Base-by-base conservation (phyloP, 2,329 filamentous ascomycete genomes). In the Aspergillus eucalypticola region DNA sequence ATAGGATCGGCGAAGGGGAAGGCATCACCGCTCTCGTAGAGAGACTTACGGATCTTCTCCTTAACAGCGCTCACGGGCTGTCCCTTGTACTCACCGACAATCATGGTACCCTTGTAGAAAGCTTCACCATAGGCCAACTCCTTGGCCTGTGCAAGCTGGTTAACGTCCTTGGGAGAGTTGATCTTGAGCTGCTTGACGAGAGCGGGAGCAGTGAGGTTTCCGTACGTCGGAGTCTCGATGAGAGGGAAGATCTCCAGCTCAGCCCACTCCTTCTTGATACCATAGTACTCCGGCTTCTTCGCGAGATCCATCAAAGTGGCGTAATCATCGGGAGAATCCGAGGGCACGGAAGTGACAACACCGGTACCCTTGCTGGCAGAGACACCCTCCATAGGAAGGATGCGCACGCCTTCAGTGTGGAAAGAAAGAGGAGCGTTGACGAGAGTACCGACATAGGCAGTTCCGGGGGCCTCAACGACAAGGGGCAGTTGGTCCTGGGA, bases 121-220 rank as follows among this genome's bases (percentile, higher is more conserved):
- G 93, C 95, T 73, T 97, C 93, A 78, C 95, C 96, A 84, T 99
- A 99, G 0, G 95, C 93, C 66, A 96, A 81, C 67, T 98, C 94
- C 80, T 99, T 99, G 49, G 95, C 95, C 76, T 97, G 90, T 49
- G 90, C 90, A 50, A 99, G 87, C 78, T 93, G 90, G 74, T 91
- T 95, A 38, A 88, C 86, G 73, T 99, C 95, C 79, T 99, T 99
- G 63, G 95, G 94, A 11, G 94, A 98, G 66, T 91, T 89, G 73
- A 99, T 99, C 84, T 98, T 98, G 75, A 97, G 83, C 76, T 95
- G 88, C 81, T 97, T 91, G 56, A 96, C 90, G 60, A 99, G 81
- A 69, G 88, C 85, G 66, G 90, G 88, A 0, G 95, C 95, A 52
- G 90, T 90, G 60, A 96, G 83, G 69, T 96, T 89, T 56, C 92